phyloP scores from a whole-genome alignment of 441 rosid species.

The Populus hybrid region DNA sequence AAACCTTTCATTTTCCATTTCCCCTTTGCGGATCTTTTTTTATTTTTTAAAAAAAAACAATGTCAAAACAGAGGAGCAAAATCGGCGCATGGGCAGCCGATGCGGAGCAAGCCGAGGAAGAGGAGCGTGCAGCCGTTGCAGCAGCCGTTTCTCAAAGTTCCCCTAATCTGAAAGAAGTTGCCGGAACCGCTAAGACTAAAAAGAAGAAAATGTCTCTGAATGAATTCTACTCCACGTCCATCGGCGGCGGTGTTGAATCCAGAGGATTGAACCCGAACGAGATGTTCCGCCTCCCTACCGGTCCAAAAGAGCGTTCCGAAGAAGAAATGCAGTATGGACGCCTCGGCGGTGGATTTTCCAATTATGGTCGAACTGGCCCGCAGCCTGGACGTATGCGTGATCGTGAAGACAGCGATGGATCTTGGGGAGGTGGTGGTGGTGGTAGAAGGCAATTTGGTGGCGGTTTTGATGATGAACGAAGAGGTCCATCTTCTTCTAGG shows the following conservation, averaged over 20 bases:
- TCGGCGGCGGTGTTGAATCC: constrained; percentile 18
- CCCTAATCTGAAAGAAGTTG: constrained; percentile 74
- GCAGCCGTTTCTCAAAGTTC: constrained; percentile 49
- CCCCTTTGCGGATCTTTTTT: constrained; percentile 19
- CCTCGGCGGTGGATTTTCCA: constrained; percentile 77
- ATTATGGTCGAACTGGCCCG: constrained; percentile 52
- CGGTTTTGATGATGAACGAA: constrained; percentile 70
- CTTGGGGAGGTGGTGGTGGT: constrained; percentile 40
- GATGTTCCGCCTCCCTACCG: constrained; percentile 78
- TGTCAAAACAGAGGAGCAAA: constrained; percentile 78
- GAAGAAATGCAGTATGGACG: constrained; percentile 91
- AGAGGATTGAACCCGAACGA: constrained; percentile 65
- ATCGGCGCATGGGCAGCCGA: constrained; percentile 98
- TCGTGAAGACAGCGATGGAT: constrained; percentile 48
- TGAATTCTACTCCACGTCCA: constrained; percentile 42
- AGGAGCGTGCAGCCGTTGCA: constrained; percentile 50
- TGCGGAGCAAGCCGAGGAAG: constrained; percentile 74
- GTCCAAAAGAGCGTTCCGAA: constrained; percentile 79
- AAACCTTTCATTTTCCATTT: constrained; percentile 13
- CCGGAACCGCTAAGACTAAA: constrained; percentile 50
- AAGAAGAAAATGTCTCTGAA: constrained; percentile 70
- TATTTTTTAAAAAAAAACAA: constrained; percentile 8
- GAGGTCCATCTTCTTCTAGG: constrained; percentile 67
- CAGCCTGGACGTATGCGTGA: constrained; percentile 37
- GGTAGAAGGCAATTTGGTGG: constrained; percentile 66